Conservation (phyloP, 345 rosid species). For the Moricandia moricandioides region DNA sequence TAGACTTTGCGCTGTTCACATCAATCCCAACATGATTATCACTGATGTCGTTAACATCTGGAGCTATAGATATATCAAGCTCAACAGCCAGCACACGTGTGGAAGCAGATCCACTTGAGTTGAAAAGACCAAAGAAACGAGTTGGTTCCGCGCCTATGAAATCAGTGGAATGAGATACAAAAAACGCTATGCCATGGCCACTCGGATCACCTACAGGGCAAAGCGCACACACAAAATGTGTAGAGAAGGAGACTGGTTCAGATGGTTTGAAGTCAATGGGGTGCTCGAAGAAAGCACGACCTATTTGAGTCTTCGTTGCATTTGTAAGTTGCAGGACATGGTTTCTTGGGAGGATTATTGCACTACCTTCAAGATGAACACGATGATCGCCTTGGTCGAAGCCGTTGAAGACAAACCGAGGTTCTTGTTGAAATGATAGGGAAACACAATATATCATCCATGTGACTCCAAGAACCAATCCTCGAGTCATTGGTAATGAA, state of each 20-base stretch:
- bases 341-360: conserved; percentile 31
- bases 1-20: conserved; percentile 46
- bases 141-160: conserved; percentile 14
- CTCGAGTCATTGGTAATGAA: conserved; percentile 30
- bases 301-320: conserved; percentile 29
- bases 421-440: conserved; percentile 27
- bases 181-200: conserved; percentile 50
- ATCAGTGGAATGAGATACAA: conserved; percentile 34
- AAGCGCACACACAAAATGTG: conserved; percentile 43
- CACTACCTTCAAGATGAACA: conserved; percentile 36
- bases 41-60: conserved; percentile 45
- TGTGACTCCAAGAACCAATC: conserved; percentile 9
- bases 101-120: conserved; percentile 25
- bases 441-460: conserved; percentile 12
- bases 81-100: conserved; percentile 59
- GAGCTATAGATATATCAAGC: conserved; percentile 47
- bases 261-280: conserved; percentile 44
- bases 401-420: conserved; percentile 41
- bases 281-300: conserved; percentile 42
- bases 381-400: conserved; percentile 35
- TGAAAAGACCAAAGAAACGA: conserved; percentile 53
- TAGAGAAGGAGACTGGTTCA: conserved; percentile 39
- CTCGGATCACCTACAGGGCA: conserved; percentile 31
- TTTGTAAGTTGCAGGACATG: conserved; percentile 57
- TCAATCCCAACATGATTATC: conserved; percentile 68